Conservation (phyloP, 805 yeast genomes). For the Zygotorulaspora sp. region DNA sequence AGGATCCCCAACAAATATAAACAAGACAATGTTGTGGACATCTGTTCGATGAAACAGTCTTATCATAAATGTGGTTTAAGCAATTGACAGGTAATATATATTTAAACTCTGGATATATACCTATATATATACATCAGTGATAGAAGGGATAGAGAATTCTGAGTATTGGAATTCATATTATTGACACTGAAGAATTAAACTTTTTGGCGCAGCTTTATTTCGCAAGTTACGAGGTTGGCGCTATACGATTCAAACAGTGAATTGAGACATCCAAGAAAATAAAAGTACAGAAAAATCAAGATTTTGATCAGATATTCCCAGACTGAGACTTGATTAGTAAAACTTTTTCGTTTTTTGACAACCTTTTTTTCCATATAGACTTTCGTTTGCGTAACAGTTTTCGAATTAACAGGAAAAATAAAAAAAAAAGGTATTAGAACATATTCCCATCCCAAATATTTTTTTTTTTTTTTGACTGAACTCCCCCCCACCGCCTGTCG, state of each 20-base stretch:
- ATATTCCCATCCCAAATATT: slow-evolving; percentile 5
- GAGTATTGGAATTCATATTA: not conserved
- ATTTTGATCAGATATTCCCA: no score
- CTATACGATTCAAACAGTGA: no score
- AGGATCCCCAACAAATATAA: slow-evolving; percentile 3
- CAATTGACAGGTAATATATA: not conserved
- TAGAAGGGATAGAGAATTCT: not conserved
- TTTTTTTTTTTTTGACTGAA: no score
- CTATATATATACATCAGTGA: not conserved
- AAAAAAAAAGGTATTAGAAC: slow-evolving; percentile 2
- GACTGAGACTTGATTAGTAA: no score
- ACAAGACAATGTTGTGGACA: not conserved
- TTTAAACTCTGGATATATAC: not conserved
- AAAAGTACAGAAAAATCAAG: no score
- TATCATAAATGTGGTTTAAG: not conserved
- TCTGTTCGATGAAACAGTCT: not conserved
- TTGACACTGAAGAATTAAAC: no score
- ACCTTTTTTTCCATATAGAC: no score
- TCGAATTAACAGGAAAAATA: not conserved
- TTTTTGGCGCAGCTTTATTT: no score
- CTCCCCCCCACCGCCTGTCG: no score
- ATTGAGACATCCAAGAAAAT: no score
- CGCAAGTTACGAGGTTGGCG: no score
- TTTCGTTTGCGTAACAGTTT: not conserved
- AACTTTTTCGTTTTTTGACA: not conserved